These are phyloP conservation scores for Xanthoconium separans DNA, from an alignment of 1,284 basidiomycete species.

Conservation along the genomic window DNA sequence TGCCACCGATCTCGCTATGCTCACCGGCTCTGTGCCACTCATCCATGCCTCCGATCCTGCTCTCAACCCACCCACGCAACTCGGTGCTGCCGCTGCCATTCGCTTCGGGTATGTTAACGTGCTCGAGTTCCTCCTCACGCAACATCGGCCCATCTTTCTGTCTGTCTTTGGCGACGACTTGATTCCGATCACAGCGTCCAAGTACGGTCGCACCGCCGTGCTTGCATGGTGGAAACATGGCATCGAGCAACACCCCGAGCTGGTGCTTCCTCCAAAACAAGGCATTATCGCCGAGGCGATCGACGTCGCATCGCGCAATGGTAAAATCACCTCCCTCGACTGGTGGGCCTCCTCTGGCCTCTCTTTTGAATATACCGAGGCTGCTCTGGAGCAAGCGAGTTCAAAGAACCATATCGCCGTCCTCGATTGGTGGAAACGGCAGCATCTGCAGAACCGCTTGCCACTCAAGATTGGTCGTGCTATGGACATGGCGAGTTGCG, in stretches of 20 bases:
- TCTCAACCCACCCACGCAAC: conserved; percentile 58
- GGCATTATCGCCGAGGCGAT: conserved; percentile 60
- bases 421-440: conserved; percentile 77
- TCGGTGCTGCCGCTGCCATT: conserved; percentile 63
- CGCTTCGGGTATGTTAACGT: conserved; percentile 75
- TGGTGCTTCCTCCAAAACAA: conserved; percentile 51
- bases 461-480: conserved; percentile 77
- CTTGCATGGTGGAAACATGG: conserved; percentile 79
- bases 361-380: conserved; percentile 69
- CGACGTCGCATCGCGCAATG: conserved; percentile 69
- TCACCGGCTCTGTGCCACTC: conserved; percentile 57
- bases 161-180: conserved; percentile 60
- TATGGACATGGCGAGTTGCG: conserved; percentile 76
- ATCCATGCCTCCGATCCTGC: conserved; percentile 58
- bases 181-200: conserved; percentile 71
- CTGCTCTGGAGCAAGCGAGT: conserved; percentile 72
- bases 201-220: conserved; percentile 68
- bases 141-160: conserved; percentile 61
- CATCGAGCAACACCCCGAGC: conserved; percentile 55
- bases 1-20: conserved; percentile 63
- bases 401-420: conserved; percentile 69
- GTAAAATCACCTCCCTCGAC: conserved; percentile 62
- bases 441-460: conserved; percentile 44
- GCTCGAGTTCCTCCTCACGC: conserved; percentile 65
- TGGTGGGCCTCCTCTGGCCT: conserved; percentile 66